These are phyloP conservation scores for Vigna unguiculata DNA, from an alignment of 306 rosid species.

Conservation along the genomic window DNA sequence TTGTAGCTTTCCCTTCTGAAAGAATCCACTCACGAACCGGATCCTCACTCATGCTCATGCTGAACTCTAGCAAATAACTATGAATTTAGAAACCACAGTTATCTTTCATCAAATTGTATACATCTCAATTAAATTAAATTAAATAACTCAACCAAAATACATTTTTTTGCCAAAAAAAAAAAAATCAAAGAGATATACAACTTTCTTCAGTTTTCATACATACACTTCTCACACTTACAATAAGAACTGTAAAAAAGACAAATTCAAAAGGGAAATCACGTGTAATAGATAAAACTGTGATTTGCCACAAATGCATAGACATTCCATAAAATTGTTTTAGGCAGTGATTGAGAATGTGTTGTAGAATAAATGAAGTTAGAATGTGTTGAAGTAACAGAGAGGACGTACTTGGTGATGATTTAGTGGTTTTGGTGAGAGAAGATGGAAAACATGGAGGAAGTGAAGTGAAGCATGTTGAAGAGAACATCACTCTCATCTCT, in stretches of 20 bases:
- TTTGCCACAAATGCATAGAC: neutral
- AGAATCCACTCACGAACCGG: slow-evolving; percentile 94
- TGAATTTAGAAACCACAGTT: slow-evolving; percentile 15
- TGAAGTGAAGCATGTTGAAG: slow-evolving; percentile 57
- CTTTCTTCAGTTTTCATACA: neutral
- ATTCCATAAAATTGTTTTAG: neutral
- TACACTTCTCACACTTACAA: neutral
- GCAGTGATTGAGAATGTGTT: neutral
- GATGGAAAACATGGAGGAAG: slow-evolving; percentile 51
- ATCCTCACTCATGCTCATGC: slow-evolving; percentile 78
- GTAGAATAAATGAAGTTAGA: neutral
- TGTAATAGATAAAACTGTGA: neutral
- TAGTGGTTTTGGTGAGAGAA: slow-evolving; percentile 59
- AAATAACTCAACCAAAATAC: slow-evolving; percentile 26
- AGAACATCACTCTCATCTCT: slow-evolving; percentile 59
- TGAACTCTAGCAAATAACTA: slow-evolving; percentile 59
- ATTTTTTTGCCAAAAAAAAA: neutral
- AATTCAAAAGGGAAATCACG: neutral
- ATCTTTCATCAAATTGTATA: neutral
- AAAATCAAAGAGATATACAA: slow-evolving; percentile 20
- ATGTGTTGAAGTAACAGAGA: neutral
- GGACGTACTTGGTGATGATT: slow-evolving; percentile 49
- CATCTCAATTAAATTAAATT: slow-evolving; percentile 21
- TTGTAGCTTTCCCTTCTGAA: slow-evolving; percentile 78
- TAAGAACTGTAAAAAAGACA: neutral